Evolutionary conservation across 441 rosid genomes (phyloP), one percentile per base, ranked within the genome.

Genomic region (Geranium incanum): DNA sequence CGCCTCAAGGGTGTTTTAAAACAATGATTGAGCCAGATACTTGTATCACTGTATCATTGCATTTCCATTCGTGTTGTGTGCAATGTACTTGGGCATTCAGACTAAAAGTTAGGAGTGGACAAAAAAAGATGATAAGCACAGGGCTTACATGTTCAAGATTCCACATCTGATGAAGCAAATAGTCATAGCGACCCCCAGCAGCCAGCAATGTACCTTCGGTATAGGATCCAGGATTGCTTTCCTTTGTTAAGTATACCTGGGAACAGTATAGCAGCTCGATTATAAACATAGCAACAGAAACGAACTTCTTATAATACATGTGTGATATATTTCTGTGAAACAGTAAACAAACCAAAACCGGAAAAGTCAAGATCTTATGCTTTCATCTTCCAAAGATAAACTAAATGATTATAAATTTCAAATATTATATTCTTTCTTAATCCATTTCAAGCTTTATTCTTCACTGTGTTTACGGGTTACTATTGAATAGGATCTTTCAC

Each of bases 141-240:
- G 59, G 68, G 71, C 95, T 69, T 86, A 90, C 94, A 72, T 79
- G 75, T 80, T 87, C 92, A 71, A 65, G 87, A 78, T 83, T 89
- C 85, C 93, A 90, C 84, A 85, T 84, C 77, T 86, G 95, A 70
- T 81, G 91, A 77, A 91, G 88, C 84, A 94, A 83, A 82, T 83
- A 79, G 73, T 94, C 94, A 81, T 94, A 94, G 76, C 99, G 92
- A 71, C 99, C 99, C 69, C 99, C 99, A 76, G 86, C 77, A 76
- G 97, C 99, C 76, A 94, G 93, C 81, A 92, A 80, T 72, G 84
- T 82, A 6, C 88, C 95, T 81, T 90, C 97, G 71, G 78, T 67
- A 79, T 84, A 83, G 69, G 97, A 79, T 76, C 91, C 92, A 63
- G 86, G 79, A 81, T 77, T 84, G 80, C 84, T 89, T 72, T 86